Evolutionary conservation across 805 yeast species (phyloP).

Genomic region (Schwanniomyces vanrijiae): DNA sequence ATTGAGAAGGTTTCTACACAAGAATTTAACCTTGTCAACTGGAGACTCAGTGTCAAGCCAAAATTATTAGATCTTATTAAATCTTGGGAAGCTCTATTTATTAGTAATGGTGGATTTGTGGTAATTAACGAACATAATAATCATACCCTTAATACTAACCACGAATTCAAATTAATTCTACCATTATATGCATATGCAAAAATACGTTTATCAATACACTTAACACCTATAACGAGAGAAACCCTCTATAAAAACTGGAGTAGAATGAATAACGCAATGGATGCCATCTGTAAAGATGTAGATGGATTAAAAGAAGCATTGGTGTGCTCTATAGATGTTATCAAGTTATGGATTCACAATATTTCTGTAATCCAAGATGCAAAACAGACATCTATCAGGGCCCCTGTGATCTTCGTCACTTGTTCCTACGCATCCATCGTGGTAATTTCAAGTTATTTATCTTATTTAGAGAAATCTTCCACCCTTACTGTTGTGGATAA

Average conservation of each 20-base stretch:
- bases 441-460: slow-evolving; percentile 62
- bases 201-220: slow-evolving; percentile 59
- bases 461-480: slow-evolving; percentile 45
- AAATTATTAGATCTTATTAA: slow-evolving; percentile 55
- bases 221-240: slow-evolving; percentile 59
- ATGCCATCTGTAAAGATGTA: slow-evolving; percentile 49
- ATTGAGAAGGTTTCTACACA: slow-evolving; percentile 33
- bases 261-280: slow-evolving; percentile 57
- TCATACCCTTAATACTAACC: slow-evolving; percentile 49
- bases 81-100: slow-evolving; percentile 66
- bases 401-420: slow-evolving; percentile 75
- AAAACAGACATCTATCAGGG: slow-evolving; percentile 64
- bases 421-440: slow-evolving; percentile 65
- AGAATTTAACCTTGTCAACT: slow-evolving; percentile 51
- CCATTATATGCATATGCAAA: slow-evolving; percentile 69
- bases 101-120: slow-evolving; percentile 63
- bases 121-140: slow-evolving; percentile 51
- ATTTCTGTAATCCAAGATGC: slow-evolving; percentile 66
- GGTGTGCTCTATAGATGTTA: slow-evolving; percentile 54
- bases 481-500: slow-evolving; percentile 49
- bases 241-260: slow-evolving; percentile 70
- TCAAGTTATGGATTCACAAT: slow-evolving; percentile 71
- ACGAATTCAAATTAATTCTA: slow-evolving; percentile 61
- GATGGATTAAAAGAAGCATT: slow-evolving; percentile 68
- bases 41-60: slow-evolving; percentile 68